phyloP scores from a whole-genome alignment of 2,329 filamentous ascomycete species.

The Colletotrichum chlorophyti region DNA sequence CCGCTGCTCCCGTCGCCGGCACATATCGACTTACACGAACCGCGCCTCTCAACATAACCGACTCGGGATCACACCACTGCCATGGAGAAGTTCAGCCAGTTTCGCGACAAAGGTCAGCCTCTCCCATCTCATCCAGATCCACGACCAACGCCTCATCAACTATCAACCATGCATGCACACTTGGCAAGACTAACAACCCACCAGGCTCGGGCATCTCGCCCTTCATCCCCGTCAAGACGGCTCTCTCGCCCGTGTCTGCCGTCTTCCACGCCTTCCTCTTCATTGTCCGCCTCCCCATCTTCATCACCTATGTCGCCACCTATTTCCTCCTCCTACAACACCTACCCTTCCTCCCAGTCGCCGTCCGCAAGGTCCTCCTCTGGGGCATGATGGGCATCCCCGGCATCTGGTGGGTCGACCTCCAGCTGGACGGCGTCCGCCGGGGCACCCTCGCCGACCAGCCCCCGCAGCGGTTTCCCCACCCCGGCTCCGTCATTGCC shows the following conservation, averaged over 20 bases:
- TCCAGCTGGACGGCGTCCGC: slow-evolving; percentile 97
- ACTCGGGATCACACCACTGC: background rate
- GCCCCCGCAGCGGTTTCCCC: slow-evolving; percentile 76
- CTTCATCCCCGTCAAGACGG: slow-evolving; percentile 82
- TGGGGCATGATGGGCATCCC: slow-evolving; percentile 89
- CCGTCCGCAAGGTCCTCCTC: slow-evolving; percentile 79
- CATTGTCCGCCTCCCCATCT: slow-evolving; percentile 78
- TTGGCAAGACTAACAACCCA: background rate
- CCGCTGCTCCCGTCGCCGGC: background rate
- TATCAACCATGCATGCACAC: background rate
- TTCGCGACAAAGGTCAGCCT: slow-evolving; percentile 79
- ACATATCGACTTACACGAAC: slow-evolving; percentile 12
- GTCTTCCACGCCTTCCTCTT: slow-evolving; percentile 77
- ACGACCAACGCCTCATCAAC: background rate
- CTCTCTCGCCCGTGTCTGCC: slow-evolving; percentile 66
- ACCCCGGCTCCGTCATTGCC: slow-evolving; percentile 82
- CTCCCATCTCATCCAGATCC: background rate
- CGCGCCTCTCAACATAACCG: background rate
- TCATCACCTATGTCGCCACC: slow-evolving; percentile 69
- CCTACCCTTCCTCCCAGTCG: slow-evolving; percentile 67
- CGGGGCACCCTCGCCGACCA: slow-evolving; percentile 85
- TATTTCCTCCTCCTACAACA: slow-evolving; percentile 87
- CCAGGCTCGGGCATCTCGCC: slow-evolving; percentile 94
- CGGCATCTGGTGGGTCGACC: slow-evolving; percentile 96
- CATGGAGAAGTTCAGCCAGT: slow-evolving; percentile 97